Evolutionary conservation across 73 alveolate species (phyloP).

Genomic region (Tetrahymena malaccensis): DNA sequence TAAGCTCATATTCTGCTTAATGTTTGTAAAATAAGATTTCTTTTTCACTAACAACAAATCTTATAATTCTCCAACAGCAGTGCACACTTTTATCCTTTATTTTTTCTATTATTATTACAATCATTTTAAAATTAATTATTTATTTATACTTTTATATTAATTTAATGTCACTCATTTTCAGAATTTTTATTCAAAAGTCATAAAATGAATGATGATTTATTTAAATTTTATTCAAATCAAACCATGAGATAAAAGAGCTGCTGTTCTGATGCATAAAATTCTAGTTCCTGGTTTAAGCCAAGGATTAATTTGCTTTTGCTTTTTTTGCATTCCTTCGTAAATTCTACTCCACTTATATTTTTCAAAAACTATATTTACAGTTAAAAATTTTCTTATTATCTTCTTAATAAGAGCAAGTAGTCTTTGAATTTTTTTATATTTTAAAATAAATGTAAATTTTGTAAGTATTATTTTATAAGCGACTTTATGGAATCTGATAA

Average conservation of each 20-base stretch:
- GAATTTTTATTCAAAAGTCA: neutral
- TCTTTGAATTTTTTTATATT: neutral
- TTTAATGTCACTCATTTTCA: neutral
- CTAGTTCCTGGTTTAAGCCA: neutral
- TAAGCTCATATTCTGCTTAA: neutral
- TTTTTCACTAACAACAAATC: neutral
- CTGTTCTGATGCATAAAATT: neutral
- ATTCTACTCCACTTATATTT: neutral
- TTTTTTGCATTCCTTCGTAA: neutral
- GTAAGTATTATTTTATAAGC: no score
- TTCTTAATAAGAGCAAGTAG: neutral
- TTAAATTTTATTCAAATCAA: no score
- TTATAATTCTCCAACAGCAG: neutral
- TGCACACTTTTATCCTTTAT: neutral
- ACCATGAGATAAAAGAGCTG: neutral
- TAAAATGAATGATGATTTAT: no score
- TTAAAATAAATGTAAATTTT: no score
- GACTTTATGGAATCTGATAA: neutral
- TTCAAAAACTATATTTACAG: neutral
- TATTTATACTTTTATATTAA: neutral
- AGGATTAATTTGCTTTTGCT: neutral
- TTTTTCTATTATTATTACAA: neutral
- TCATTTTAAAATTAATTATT: neutral
- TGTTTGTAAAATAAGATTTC: neutral
- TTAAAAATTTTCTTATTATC: neutral